Conservation (phyloP, 768 basidiomycete genomes). For the Calocera viscosa region DNA sequence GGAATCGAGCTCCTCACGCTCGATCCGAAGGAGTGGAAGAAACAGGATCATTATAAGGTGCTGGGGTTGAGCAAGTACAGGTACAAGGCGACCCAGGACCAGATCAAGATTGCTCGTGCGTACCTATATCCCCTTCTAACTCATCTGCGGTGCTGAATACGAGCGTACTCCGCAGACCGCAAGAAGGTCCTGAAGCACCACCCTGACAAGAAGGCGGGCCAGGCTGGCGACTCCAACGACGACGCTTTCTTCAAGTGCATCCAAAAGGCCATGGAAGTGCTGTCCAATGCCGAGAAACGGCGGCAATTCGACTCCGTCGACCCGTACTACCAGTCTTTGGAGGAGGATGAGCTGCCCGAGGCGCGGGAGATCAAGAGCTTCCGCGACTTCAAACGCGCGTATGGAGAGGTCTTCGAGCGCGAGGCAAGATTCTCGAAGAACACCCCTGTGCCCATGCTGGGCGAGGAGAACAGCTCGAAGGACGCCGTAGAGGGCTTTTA, state of each 20-base stretch:
- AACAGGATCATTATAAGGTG: slow-evolving; percentile 97
- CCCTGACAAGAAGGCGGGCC: slow-evolving; percentile 85
- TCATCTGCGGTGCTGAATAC: background rate
- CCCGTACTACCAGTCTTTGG: slow-evolving; percentile 54
- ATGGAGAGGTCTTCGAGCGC: slow-evolving; percentile 74
- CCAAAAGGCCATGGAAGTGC: slow-evolving; percentile 91
- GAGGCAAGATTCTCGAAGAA: slow-evolving; percentile 85
- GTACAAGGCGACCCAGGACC: slow-evolving; percentile 72
- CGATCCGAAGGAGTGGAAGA: slow-evolving; percentile 99
- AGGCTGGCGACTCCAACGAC: slow-evolving; percentile 76
- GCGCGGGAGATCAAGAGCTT: slow-evolving; percentile 43
- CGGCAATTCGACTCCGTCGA: slow-evolving; percentile 97
- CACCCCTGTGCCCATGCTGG: slow-evolving; percentile 73
- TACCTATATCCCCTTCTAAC: slow-evolving; percentile 17
- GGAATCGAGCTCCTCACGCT: slow-evolving; percentile 48
- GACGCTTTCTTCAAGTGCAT: slow-evolving; percentile 99
- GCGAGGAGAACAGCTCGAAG: slow-evolving; percentile 56
- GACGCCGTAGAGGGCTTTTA: slow-evolving; percentile 84
- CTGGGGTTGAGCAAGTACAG: slow-evolving; percentile 86
- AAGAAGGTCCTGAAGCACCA: slow-evolving; percentile 99
- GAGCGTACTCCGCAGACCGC: slow-evolving; percentile 48
- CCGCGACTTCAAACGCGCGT: slow-evolving; percentile 55
- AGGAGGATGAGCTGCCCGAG: slow-evolving; percentile 60
- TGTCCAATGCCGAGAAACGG: slow-evolving; percentile 73
- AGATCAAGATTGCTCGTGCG: slow-evolving; percentile 94